Evolutionary conservation across 306 rosid species (phyloP), one percentile per base, ranked within the genome.

Genomic region (Castanea crenata): DNA sequence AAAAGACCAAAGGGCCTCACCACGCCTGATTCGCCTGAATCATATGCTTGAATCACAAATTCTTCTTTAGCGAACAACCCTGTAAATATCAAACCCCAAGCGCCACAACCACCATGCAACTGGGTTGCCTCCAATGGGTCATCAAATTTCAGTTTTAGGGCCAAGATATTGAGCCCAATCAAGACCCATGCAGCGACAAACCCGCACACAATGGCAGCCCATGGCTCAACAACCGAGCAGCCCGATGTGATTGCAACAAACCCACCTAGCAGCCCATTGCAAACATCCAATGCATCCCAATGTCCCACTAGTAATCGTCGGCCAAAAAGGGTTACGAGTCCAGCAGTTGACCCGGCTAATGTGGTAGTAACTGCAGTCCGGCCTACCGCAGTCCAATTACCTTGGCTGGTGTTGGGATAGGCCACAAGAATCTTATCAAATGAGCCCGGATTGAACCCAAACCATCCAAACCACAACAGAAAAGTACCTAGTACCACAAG

Each of bases 391-490:
- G 89, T 92, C 97, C 97, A 90, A 55, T 90, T 89, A 3, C 93
- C 95, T 35, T 85, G 78, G 32, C 71, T 1, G 0, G 61, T 51
- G 34, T 13, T 14, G 0, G 90, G 94, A 59, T 90, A 90, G 0
- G 90, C 64, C 69, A 89, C 93, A 0, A 86, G 44, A 64, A 89
- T 91, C 61, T 83, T 83, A 9, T 85, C 82, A 16, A 92, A 91
- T 0, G 93, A 92, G 1, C 91, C 93, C 0, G 93, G 96, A 6
- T 92, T 92, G 57, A 92, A 92, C 38, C 91, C 96, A 0, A 90
- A 92, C 96, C 96, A 92, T 6, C 96, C 97, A 16, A 92, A 90
- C 97, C 97, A 92, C 52, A 92, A 58, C 61, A 90, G 20, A 38
- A 92, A 92, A 0, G 97, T 92, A 0, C 93, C 92, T 0, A 92